Conservation (phyloP, 495 filamentous ascomycete species). For the Paragyromitra xinjiangensis region DNA sequence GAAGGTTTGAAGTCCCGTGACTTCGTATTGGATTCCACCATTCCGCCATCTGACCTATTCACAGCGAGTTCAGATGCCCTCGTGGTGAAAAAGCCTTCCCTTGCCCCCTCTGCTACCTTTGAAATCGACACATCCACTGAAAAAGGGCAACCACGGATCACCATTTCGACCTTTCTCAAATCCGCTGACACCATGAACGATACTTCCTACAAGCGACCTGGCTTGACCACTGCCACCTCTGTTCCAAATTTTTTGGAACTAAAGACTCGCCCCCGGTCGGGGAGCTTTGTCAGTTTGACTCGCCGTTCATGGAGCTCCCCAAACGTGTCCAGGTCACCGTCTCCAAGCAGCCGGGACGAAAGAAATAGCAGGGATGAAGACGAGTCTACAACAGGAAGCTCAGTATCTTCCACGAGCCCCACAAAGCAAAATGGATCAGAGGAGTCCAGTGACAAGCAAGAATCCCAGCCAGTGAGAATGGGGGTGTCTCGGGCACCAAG, state of each 20-base stretch:
- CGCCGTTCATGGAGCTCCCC: conserved; percentile 55
- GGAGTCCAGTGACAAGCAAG: conserved; percentile 22
- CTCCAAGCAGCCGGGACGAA: conserved; percentile 55
- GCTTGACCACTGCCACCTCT: conserved; percentile 22
- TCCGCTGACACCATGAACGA: conserved; percentile 46
- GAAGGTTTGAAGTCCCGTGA: conserved; percentile 38
- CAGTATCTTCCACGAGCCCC: conserved; percentile 52
- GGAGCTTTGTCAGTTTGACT: conserved; percentile 41
- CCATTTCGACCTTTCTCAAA: conserved; percentile 55
- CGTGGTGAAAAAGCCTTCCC: conserved; percentile 31
- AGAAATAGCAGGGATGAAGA: conserved; percentile 54
- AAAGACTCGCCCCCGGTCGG: conserved; percentile 42
- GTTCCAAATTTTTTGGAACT: conserved; percentile 45
- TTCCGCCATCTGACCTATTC: conserved; percentile 9
- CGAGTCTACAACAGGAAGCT: conserved; percentile 54
- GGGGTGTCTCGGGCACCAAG: conserved; percentile 34
- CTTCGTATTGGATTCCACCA: conserved; percentile 35
- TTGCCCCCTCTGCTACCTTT: conserved; percentile 49
- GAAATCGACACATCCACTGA: conserved; percentile 40
- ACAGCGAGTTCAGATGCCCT: conserved; percentile 6
- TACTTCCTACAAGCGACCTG: conserved; percentile 49
- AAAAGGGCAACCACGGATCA: conserved; percentile 54
- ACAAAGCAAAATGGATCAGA: conserved; percentile 35
- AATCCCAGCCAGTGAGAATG: conserved; percentile 9
- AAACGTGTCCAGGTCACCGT: conserved; percentile 56